Conservation (phyloP, 2,329 filamentous ascomycete genomes). For the Aspergillus versicolor region DNA sequence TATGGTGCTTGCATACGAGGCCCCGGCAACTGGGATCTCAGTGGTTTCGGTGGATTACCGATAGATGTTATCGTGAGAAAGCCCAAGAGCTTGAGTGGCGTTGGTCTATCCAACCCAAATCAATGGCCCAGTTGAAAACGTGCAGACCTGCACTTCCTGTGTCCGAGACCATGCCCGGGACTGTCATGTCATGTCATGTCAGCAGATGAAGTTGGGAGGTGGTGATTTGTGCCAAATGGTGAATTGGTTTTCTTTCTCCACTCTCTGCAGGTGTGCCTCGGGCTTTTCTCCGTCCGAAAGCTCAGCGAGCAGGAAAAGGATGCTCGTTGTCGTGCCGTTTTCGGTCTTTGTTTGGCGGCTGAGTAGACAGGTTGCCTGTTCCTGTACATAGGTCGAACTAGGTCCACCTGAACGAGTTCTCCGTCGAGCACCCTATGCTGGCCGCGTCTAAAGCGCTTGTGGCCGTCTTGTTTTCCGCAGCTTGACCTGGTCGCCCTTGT, state of each 20-base stretch:
- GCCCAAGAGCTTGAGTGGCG: slow-evolving; percentile 16
- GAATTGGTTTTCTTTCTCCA: slow-evolving; percentile 3
- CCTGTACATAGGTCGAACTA: slow-evolving; percentile 13
- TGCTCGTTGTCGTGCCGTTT: background rate
- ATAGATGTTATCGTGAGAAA: slow-evolving; percentile 18
- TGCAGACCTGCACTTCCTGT: slow-evolving; percentile 10
- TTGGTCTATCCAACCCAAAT: slow-evolving; percentile 10
- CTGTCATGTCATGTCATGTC: slow-evolving; percentile 16
- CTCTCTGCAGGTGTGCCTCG: background rate
- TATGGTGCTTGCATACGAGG: slow-evolving; percentile 17
- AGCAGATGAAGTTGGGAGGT: slow-evolving; percentile 9
- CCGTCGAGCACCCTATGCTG: slow-evolving; percentile 15
- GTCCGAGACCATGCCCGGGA: slow-evolving; percentile 5
- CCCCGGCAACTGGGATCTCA: slow-evolving; percentile 13
- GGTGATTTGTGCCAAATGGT: slow-evolving; percentile 5
- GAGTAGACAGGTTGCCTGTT: slow-evolving; percentile 1
- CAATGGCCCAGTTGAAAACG: slow-evolving; percentile 13
- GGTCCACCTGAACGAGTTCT: slow-evolving; percentile 12
- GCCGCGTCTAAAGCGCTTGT: slow-evolving; percentile 37
- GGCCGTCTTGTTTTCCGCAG: slow-evolving; percentile 17
- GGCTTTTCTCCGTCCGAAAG: background rate
- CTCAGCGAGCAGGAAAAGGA: background rate
- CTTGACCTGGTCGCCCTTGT: background rate
- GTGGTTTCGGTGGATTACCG: slow-evolving; percentile 13
- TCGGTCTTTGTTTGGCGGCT: slow-evolving; percentile 4